These are phyloP conservation scores for Emiliania huxleyi DNA, from an alignment of 78 protist genomes.

Conservation along the genomic window DNA sequence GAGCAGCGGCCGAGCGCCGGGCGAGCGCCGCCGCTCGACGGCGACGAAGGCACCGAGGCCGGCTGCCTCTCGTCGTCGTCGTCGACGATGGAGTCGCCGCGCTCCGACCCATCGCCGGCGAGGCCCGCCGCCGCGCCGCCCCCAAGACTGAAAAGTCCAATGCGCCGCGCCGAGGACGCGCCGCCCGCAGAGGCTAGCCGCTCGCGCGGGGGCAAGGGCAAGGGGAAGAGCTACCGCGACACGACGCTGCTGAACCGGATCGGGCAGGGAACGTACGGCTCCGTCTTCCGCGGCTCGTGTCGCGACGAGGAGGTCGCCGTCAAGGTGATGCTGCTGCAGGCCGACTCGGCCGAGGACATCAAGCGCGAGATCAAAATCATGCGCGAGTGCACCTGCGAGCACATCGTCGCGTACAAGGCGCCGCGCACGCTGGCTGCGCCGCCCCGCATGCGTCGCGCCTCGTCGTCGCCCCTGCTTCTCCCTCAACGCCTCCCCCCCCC, in stretches of 20 bases:
- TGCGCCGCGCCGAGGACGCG: too few species aligned
- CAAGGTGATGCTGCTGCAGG: conserved; percentile 4
- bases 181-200: too few species aligned
- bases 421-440: too few species aligned
- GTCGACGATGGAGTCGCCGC: not conserved
- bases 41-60: not conserved
- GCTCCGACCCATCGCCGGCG: not conserved
- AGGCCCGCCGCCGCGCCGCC: not conserved
- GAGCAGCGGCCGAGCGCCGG: too few species aligned
- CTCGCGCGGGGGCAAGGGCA: too few species aligned
- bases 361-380: conserved; percentile 13
- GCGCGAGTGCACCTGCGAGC: not conserved
- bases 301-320: not conserved
- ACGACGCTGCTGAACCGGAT: not conserved
- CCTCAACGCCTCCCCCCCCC: too few species aligned
- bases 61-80: not conserved
- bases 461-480: too few species aligned
- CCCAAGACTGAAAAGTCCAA: too few species aligned
- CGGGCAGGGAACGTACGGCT: conserved; percentile 3
- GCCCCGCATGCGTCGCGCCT: too few species aligned
- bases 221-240: not conserved
- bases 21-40: not conserved
- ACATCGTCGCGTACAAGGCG: not conserved
- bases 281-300: not conserved
- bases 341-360: not conserved